Evolutionary conservation across 2,329 filamentous ascomycete species (phyloP), one percentile per base, ranked within the genome.

Genomic region (Gaeumannomyces tritici): DNA sequence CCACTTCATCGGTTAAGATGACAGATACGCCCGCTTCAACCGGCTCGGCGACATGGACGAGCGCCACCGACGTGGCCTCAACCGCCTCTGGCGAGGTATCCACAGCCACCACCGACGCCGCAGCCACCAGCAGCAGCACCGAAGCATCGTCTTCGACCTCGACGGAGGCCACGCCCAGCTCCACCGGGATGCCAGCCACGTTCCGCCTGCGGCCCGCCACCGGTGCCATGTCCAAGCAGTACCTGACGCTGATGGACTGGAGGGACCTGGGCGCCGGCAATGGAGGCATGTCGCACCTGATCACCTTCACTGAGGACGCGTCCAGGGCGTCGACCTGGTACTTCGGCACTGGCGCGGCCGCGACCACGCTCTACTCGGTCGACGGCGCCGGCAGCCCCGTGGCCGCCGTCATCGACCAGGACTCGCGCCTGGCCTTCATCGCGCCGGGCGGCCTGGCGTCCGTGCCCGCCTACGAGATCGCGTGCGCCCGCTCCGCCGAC

Each of bases 341-440:
- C 58, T 42, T 42, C 21, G 58, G 58, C 35, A 33, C 28, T 24
- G 59, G 13, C 35, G 47, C 35, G 13, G 27, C 15, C 7, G n/a
- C 13, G 18, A 54, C 42, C 33, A 51, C 35, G 33, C 42, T 60
- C 42, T 60, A 54, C 42, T 28, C 26, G 33, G 13, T 54, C 35
- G 59, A 54, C 42, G n/a, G 12, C 26, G 9, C 35, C 5, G 59
- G 24, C 21, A 31, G 18, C 42, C n/a, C 47, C 15, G 59, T 60
- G 13, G 28, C 59, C n/a, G 28, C 59, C 33, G 35, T 60, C n/a
- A 55, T 55, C 11, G 59, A 42, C 35, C 42, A 29, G 59, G 47
- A 60, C 59, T 60, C 59, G 35, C 35, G 35, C 15, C 35, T 60
- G 12, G 59, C 47, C 24, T 42, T 60, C 59, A 47, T 47, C 33